Evolutionary conservation across 208 protist species (phyloP), one percentile per base, ranked within the genome.

Genomic region (Leishmania tropica): DNA sequence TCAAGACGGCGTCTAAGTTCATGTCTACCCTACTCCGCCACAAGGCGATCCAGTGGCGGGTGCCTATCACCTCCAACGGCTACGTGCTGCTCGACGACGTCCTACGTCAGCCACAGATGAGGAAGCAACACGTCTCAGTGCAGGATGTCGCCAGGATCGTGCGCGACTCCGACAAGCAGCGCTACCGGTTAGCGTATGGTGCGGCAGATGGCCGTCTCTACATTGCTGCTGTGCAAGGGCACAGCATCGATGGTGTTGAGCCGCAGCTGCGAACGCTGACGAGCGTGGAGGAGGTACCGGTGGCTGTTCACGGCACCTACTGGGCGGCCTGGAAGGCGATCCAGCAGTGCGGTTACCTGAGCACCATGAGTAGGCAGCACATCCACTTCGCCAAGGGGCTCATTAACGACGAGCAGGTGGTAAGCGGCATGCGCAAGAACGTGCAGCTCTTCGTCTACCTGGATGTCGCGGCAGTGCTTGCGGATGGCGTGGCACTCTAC

Each of bases 371-470:
- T 0, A 87, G 95, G 35, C 87, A 94, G 67, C 94, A 98, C 84
- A 97, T 98, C 71, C 97, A 98, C 86, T 98, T 98, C 78, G 93
- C 97, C 40, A 92, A 91, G 68, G 93, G 94, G 21, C 80, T 96
- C 7, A 75, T 78, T 64, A 64, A 81, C 72, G 75, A 91, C 21
- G 67, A n/a, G 8, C 78, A 79, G 8, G 94, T 97, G n/a, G 96
- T 98, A 58, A 96, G 93, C 54, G 97, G 97, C 15, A 97, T 98
- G 94, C 90, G 96, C 58, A 51, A 37, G 0, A 84, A 82, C 54
- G 88, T 81, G 67, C 71, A 97, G 81, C 80, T 98, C 0, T 67
- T 96, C 28, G 53, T 98, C 24, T 96, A 94, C 81, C 87, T 98
- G 1, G 85, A 98, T 76, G 87, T 98, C 0, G 74, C 71, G 2